These are phyloP conservation scores for Neurospora africana DNA, from an alignment of 495 filamentous ascomycete genomes.

Conservation along the genomic window DNA sequence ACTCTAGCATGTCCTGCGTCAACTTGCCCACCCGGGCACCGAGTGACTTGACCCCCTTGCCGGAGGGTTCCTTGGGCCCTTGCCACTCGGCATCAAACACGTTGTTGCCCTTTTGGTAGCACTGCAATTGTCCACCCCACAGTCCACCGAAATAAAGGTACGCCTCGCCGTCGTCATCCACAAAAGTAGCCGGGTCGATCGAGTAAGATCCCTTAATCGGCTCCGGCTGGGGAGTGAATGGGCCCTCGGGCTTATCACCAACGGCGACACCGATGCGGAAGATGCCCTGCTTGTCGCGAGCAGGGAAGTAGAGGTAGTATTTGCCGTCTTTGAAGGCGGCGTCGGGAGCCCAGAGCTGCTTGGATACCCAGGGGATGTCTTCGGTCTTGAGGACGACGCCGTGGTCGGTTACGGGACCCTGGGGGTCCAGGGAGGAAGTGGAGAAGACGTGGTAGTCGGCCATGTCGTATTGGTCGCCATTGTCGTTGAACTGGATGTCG, in stretches of 20 bases:
- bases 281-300: conserved; percentile 44
- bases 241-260: conserved; percentile 42
- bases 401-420: conserved; percentile 46
- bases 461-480: conserved; percentile 79
- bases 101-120: conserved; percentile 34
- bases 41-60: conserved; percentile 38
- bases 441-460: conserved; percentile 58
- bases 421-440: conserved; percentile 34
- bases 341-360: conserved; percentile 58
- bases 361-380: conserved; percentile 52
- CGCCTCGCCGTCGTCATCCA: conserved; percentile 49
- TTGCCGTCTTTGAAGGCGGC: conserved; percentile 47
- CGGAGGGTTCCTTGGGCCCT: conserved; percentile 45
- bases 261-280: conserved; percentile 58
- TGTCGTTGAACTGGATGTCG: conserved; percentile 58
- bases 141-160: conserved; percentile 58
- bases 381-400: conserved; percentile 42
- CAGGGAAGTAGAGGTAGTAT: conserved; percentile 58
- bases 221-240: conserved; percentile 47
- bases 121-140: conserved; percentile 63
- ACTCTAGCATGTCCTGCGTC: conserved; percentile 49
- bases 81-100: conserved; percentile 38
- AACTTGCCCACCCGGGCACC: conserved; percentile 52
- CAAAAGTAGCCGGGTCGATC: conserved; percentile 56
- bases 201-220: conserved; percentile 49